phyloP scores from a whole-genome alignment of 2,329 filamentous ascomycete genomes.

The Colletotrichum cereale region DNA sequence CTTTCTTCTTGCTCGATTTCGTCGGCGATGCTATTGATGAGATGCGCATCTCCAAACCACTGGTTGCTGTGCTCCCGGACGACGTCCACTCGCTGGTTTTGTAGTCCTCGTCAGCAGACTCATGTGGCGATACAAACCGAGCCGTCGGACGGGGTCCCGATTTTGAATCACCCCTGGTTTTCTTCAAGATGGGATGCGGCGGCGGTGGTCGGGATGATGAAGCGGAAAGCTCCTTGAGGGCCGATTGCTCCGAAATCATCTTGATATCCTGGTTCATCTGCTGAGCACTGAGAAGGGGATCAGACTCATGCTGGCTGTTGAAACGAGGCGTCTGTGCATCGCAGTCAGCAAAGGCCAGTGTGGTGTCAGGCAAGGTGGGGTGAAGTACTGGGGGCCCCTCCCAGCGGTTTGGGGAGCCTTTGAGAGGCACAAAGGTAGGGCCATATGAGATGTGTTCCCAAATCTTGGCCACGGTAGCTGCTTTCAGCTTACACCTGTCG shows the following conservation, averaged over 20 bases:
- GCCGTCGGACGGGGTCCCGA: conserved; percentile 69
- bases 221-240: conserved; percentile 47
- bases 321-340: conserved; percentile 39
- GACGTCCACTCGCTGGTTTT: conserved; percentile 52
- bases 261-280: conserved; percentile 30
- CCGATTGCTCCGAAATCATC: conserved; percentile 42
- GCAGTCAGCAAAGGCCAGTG: conserved; percentile 20
- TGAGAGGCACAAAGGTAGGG: conserved; percentile 68
- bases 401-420: conserved; percentile 65
- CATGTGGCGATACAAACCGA: conserved; percentile 69
- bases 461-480: conserved; percentile 64
- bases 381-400: conserved; percentile 61
- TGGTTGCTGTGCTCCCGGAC: conserved; percentile 55
- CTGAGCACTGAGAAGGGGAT: conserved; percentile 34
- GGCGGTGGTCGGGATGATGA: conserved; percentile 63
- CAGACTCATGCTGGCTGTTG: conserved; percentile 39
- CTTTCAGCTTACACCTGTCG: conserved; percentile 65
- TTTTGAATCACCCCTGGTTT: conserved; percentile 65
- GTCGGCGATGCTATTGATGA: conserved; percentile 44
- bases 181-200: conserved; percentile 71
- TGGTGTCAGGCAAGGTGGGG: conserved; percentile 18
- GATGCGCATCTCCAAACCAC: conserved; percentile 47
- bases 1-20: conserved; percentile 48
- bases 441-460: conserved; percentile 71
- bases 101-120: conserved; percentile 58